Conservation (phyloP, 1,139 yeast species). For the Debaryomyces robertsiae region DNA sequence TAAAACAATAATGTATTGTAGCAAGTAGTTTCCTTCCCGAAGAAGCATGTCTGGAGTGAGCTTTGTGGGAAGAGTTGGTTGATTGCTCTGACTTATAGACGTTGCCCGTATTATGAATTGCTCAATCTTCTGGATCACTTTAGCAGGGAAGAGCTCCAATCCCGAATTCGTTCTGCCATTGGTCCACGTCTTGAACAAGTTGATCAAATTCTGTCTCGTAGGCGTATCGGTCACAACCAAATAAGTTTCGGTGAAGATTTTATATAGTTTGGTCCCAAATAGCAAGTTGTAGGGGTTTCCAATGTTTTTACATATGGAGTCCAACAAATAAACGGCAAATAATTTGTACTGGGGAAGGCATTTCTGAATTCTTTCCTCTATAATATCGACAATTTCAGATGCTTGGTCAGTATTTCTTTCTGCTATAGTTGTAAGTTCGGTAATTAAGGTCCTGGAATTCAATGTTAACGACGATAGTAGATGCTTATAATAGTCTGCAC, state of each 20-base stretch:
- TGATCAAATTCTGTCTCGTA: slow-evolving; percentile 40
- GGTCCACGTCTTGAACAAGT: slow-evolving; percentile 46
- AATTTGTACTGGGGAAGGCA: slow-evolving; percentile 45
- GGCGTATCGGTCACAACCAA: slow-evolving; percentile 41
- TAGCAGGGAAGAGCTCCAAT: slow-evolving; percentile 37
- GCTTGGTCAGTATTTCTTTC: slow-evolving; percentile 36
- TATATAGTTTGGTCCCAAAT: slow-evolving; percentile 37
- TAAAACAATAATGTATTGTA: slow-evolving; percentile 33
- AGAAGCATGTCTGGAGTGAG: slow-evolving; percentile 33
- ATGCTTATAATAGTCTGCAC: slow-evolving; percentile 33
- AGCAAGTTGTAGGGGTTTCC: slow-evolving; percentile 48
- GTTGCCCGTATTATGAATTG: slow-evolving; percentile 45
- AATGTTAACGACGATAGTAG: slow-evolving; percentile 38
- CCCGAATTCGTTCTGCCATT: slow-evolving; percentile 36
- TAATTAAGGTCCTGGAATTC: slow-evolving; percentile 42
- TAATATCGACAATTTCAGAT: slow-evolving; percentile 32
- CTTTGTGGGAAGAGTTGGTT: slow-evolving; percentile 16
- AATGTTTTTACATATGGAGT: slow-evolving; percentile 45
- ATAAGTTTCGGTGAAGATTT: slow-evolving; percentile 42
- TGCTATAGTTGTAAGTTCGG: slow-evolving; percentile 43
- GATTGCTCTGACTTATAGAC: slow-evolving; percentile 19
- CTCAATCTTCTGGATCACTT: slow-evolving; percentile 36
- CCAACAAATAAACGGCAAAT: slow-evolving; percentile 41
- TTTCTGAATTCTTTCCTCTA: slow-evolving; percentile 38
- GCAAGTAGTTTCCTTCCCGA: slow-evolving; percentile 34